Base-by-base conservation (phyloP, 2,329 filamentous ascomycete species). In the Torrubiella hemipterigena region DNA sequence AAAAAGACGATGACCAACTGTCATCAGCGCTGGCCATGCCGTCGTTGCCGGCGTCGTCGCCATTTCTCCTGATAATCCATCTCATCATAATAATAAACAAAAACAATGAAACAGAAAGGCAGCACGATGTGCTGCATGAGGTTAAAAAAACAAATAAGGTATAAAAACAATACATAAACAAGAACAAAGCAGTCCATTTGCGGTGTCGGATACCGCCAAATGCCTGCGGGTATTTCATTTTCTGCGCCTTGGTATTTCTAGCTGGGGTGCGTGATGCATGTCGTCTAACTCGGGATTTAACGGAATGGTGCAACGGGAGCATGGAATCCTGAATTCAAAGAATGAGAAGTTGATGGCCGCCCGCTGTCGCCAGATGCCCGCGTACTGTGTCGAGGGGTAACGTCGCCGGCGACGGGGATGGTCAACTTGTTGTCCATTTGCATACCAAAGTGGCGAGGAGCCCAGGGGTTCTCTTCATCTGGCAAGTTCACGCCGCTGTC, bases 281-380 rank as follows among this genome's bases (percentile, higher is more conserved):
- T n/a, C n/a, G n/a, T n/a, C n/a, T n/a, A n/a, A n/a, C n/a, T n/a
- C n/a, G n/a, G 54, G 64, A 62, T 75, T 77, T 80, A 89, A 81
- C 83, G 83, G 69, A 81, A 85, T 73, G 82, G 80, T 69, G 82
- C 83, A 70, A 86, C 80, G 45, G 81, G 82, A 67, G 77, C 84
- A 71, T 85, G 82, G 82, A 91, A 91, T 85, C 84, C 84, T 76
- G 84, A 89, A 81, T 77, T 76, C 54, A 81, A 82, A 71, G 85
- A 93, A 79, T 93, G 82, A 66, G 85, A 91, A 66, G 85, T 93
- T 52, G 82, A 89, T 56, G 85, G 85, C 54, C 85, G 82, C 56
- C 85, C 85, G 67, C 83, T 91, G 61, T 93, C 85, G 55, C 81
- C 84, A 54, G 85, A 93, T 55, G 78, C 78, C 56, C 85, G 80